Evolutionary conservation across 306 rosid genomes (phyloP).

Genomic region (Lagenaria siceraria): DNA sequence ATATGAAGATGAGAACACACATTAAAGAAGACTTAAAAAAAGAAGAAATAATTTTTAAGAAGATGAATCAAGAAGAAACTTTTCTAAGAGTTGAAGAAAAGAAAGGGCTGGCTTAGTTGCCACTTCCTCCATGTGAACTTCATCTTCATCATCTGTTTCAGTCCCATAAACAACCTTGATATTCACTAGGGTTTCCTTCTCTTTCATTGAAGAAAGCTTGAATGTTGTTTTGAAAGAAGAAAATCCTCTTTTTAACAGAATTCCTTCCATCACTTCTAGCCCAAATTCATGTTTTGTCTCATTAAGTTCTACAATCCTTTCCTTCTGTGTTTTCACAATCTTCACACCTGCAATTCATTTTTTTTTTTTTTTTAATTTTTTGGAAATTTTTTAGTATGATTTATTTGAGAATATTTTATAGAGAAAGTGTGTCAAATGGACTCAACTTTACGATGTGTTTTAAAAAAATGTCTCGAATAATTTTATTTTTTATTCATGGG

Average conservation of each 20-base stretch:
- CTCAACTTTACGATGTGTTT: too few species aligned
- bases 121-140: slow-evolving; percentile 7
- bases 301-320: slow-evolving; percentile 45
- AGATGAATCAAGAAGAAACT: slow-evolving; percentile 11
- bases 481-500: too few species aligned
- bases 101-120: slow-evolving; percentile 23
- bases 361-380: neutral
- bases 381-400: too few species aligned
- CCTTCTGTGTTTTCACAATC: slow-evolving; percentile 26
- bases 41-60: neutral
- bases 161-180: slow-evolving; percentile 37
- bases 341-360: slow-evolving; percentile 10
- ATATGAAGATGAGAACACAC: neutral
- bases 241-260: slow-evolving; percentile 34
- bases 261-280: slow-evolving; percentile 48
- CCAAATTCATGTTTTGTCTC: slow-evolving; percentile 30
- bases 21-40: neutral
- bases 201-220: slow-evolving; percentile 21
- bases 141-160: slow-evolving; percentile 14
- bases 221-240: slow-evolving; percentile 40
- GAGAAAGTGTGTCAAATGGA: too few species aligned
- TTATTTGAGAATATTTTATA: neutral
- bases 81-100: slow-evolving; percentile 28
- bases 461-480: too few species aligned
- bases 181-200: slow-evolving; percentile 29